Conservation (phyloP, 805 yeast species). For the Candida dendrica region DNA sequence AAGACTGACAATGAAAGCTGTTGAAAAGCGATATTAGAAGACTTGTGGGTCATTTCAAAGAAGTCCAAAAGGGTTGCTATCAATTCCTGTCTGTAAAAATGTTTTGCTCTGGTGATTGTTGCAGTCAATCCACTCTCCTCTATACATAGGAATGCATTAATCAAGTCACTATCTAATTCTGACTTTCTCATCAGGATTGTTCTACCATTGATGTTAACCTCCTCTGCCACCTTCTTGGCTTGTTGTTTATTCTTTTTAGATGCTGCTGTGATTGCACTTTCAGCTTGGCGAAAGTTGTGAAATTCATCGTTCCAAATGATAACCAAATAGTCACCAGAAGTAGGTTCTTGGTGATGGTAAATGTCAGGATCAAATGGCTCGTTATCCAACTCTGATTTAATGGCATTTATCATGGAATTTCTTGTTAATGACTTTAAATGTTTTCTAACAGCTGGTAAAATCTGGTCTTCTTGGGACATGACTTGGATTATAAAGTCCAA, state of each 20-base stretch:
- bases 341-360: neutral
- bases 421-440: neutral
- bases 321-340: slow-evolving; percentile 33
- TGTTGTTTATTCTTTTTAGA: slow-evolving; percentile 18
- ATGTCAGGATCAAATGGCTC: slow-evolving; percentile 2
- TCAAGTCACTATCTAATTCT: slow-evolving; percentile 7
- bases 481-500: slow-evolving; percentile 40
- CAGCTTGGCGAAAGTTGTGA: slow-evolving; percentile 55
- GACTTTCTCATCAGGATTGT: slow-evolving; percentile 34
- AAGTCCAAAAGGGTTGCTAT: slow-evolving; percentile 41
- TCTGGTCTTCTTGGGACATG: slow-evolving; percentile 26
- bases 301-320: slow-evolving; percentile 76
- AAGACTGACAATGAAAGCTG: slow-evolving; percentile 32
- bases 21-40: slow-evolving; percentile 32
- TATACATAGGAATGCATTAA: slow-evolving; percentile 28
- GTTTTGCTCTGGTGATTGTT: slow-evolving; percentile 43
- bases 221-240: slow-evolving; percentile 32
- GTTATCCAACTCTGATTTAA: slow-evolving; percentile 4
- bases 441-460: slow-evolving; percentile 29
- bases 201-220: slow-evolving; percentile 45
- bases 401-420: neutral
- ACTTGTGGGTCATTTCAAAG: slow-evolving; percentile 35
- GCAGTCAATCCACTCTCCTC: slow-evolving; percentile 48
- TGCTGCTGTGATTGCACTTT: slow-evolving; percentile 34
- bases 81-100: slow-evolving; percentile 41